A percentile compares a stretch with the other conserved stretches of the same genome.
phyloP scores from a whole-genome alignment of 176 grass and related monocot species.

The Themeda triandra region DNA sequence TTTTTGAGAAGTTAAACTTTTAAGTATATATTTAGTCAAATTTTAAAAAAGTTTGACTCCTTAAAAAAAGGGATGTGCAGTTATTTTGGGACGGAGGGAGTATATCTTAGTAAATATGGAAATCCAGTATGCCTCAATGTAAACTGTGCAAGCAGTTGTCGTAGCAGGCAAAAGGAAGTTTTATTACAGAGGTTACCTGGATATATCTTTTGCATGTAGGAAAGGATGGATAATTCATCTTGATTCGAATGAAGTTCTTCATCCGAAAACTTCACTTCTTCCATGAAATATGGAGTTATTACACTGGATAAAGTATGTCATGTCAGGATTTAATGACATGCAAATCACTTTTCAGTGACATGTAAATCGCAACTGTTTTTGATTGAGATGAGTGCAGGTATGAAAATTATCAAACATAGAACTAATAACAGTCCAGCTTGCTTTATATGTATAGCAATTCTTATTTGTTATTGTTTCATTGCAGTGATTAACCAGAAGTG shows the following conservation, averaged over 20 bases:
- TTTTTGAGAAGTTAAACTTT: background rate
- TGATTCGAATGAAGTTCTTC: slow-evolving; percentile 80
- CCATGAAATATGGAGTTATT: slow-evolving; percentile 90
- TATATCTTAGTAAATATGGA: slow-evolving; percentile 15
- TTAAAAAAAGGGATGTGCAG: background rate
- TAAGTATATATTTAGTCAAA: background rate
- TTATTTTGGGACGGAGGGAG: background rate
- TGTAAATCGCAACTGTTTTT: slow-evolving; percentile 8
- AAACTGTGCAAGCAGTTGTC: background rate
- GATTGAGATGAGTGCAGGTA: background rate
- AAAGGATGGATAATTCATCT: slow-evolving; percentile 81
- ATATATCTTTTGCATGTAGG: slow-evolving; percentile 96
- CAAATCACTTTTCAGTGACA: background rate
- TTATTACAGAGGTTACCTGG: slow-evolving; percentile 50
- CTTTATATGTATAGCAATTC: slow-evolving; percentile 2
- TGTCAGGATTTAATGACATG: slow-evolving; percentile 17
- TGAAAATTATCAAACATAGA: slow-evolving; percentile 11
- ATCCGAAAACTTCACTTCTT: slow-evolving; percentile 90
- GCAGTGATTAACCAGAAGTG: background rate
- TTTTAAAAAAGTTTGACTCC: background rate
- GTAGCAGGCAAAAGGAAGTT: background rate
- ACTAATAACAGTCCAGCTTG: background rate
- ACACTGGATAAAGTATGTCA: slow-evolving; percentile 41
- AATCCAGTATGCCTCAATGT: background rate
- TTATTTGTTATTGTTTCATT: slow-evolving; percentile 6